These are phyloP conservation scores for Apiospora kogelbergensis DNA, from an alignment of 2,329 filamentous ascomycete species.

Conservation along the genomic window DNA sequence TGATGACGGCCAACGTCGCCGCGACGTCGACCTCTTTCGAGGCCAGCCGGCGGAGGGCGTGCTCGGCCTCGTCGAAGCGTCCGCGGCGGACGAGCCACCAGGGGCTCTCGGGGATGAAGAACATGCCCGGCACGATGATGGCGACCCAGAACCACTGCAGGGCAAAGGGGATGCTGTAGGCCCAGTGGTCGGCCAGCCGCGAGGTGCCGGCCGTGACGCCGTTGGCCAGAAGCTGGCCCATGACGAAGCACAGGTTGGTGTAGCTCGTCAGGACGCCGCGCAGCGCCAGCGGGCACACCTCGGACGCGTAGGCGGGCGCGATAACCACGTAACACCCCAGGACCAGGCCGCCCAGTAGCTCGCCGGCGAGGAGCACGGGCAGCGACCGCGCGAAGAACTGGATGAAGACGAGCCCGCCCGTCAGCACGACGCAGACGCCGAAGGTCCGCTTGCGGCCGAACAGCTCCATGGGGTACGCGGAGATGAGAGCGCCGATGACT, in stretches of 20 bases:
- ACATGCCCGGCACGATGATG: conserved; percentile 43
- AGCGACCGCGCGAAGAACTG: conserved; percentile 62
- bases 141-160: conserved; percentile 52
- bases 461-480: conserved; percentile 45
- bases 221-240: conserved; percentile 58
- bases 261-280: conserved; percentile 59
- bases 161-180: conserved; percentile 49
- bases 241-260: conserved; percentile 63
- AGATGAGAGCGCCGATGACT: conserved; percentile 53
- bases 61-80: conserved; percentile 39
- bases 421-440: conserved; percentile 43
- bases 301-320: conserved; percentile 59
- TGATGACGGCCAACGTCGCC: conserved; percentile 54
- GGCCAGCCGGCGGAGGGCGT: conserved; percentile 43
- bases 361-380: conserved; percentile 56
- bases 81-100: conserved; percentile 50
- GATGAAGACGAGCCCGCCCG: conserved; percentile 57
- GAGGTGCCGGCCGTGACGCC: conserved; percentile 44
- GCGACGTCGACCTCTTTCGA: conserved; percentile 45
- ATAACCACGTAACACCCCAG: conserved; percentile 62
- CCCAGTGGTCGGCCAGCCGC: conserved; percentile 43
- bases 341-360: conserved; percentile 60
- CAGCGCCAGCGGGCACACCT: conserved; percentile 59
- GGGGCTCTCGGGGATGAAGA: conserved; percentile 49
- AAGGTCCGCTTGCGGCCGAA: conserved; percentile 47